These are phyloP conservation scores for Trametes meyenii DNA, from an alignment of 768 basidiomycete genomes.

Conservation along the genomic window DNA sequence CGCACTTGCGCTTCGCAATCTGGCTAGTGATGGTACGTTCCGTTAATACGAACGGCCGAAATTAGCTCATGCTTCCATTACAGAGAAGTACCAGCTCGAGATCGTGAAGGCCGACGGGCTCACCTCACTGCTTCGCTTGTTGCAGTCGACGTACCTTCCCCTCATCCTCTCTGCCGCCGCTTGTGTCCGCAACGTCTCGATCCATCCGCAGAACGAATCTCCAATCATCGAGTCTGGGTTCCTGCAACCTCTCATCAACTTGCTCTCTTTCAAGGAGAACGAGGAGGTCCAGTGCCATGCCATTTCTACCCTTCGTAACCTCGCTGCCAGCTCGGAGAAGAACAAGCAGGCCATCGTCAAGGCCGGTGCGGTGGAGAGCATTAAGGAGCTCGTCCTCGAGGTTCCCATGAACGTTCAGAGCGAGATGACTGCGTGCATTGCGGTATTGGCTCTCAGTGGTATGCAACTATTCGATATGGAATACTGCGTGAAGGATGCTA, in stretches of 20 bases:
- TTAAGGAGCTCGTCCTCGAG: slow-evolving; percentile 93
- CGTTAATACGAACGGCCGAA: neutral
- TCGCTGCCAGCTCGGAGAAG: slow-evolving; percentile 96
- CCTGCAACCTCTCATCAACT: slow-evolving; percentile 91
- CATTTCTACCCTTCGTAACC: slow-evolving; percentile 93
- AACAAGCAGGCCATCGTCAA: slow-evolving; percentile 98
- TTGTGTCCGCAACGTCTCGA: slow-evolving; percentile 98
- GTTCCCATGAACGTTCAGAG: slow-evolving; percentile 97
- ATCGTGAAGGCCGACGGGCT: slow-evolving; percentile 97
- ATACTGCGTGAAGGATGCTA: neutral
- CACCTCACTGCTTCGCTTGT: slow-evolving; percentile 85
- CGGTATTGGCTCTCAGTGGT: slow-evolving; percentile 95
- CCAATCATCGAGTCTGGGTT: slow-evolving; percentile 99
- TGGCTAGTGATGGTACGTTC: slow-evolving; percentile 89
- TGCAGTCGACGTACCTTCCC: slow-evolving; percentile 96
- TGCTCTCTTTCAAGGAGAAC: slow-evolving; percentile 98
- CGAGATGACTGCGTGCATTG: slow-evolving; percentile 99
- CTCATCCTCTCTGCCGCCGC: slow-evolving; percentile 98
- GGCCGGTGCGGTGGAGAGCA: slow-evolving; percentile 94
- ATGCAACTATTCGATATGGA: slow-evolving; percentile 33
- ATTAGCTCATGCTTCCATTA: neutral
- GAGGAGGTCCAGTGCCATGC: slow-evolving; percentile 99
- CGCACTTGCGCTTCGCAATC: slow-evolving; percentile 91
- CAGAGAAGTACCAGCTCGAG: slow-evolving; percentile 98
- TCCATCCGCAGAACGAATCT: slow-evolving; percentile 97